phyloP scores from a whole-genome alignment of 2,329 filamentous ascomycete genomes.

The Nigrospora oryzae region DNA sequence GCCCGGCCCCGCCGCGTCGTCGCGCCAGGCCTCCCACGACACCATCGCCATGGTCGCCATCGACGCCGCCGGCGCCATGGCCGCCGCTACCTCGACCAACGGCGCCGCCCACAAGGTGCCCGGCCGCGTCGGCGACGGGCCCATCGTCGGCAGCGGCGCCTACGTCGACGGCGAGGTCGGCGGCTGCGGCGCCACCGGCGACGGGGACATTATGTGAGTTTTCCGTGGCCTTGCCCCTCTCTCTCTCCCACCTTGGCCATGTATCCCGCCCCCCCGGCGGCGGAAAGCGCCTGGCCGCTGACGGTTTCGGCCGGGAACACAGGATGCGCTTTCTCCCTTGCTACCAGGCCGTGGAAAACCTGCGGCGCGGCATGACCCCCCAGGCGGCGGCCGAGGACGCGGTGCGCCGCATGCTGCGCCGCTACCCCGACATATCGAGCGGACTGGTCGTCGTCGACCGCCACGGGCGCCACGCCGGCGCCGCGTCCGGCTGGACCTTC shows the following conservation, averaged over 20 bases:
- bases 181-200: constrained; percentile 47
- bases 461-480: constrained; percentile 39
- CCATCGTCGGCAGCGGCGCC: constrained; percentile 44
- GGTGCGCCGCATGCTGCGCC: constrained; percentile 37
- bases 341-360: constrained; percentile 47
- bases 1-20: neutral
- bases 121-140: constrained; percentile 46
- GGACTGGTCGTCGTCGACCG: constrained; percentile 43
- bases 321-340: constrained; percentile 45
- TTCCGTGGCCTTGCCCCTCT: too few relatives aligned
- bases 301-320: too few relatives aligned
- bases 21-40: constrained; percentile 29
- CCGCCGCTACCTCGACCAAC: constrained; percentile 47
- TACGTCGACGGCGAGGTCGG: constrained; percentile 46
- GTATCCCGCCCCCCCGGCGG: too few relatives aligned
- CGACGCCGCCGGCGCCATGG: constrained; percentile 34
- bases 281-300: too few relatives aligned
- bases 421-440: constrained; percentile 35
- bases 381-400: constrained; percentile 40
- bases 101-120: constrained; percentile 45
- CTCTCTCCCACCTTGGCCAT: too few relatives aligned
- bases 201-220: constrained; percentile 49
- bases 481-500: constrained; percentile 45
- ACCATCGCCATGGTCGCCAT: constrained; percentile 46
- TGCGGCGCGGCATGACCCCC: constrained; percentile 39